Evolutionary conservation across 257 asterid genomes (phyloP).

Genomic region (Solanum clarkiae): DNA sequence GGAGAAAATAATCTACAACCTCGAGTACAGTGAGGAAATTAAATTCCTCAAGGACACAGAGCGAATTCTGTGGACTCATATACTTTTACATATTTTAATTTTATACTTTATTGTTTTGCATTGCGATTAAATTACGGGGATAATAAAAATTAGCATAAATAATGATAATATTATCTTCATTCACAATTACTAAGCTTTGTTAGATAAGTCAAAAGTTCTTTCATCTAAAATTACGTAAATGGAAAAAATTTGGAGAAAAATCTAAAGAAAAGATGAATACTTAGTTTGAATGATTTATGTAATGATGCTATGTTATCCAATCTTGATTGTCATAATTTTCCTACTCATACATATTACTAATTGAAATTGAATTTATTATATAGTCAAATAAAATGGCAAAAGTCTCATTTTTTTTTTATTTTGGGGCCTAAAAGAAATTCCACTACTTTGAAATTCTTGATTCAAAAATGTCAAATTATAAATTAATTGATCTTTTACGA

Average conservation of each 20-base stretch:
- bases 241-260: fast-evolving
- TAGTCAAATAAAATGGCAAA: background rate
- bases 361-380: background rate
- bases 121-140: no score
- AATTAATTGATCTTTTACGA: background rate
- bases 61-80: no score
- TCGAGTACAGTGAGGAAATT: no score
- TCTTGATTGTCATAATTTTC: background rate
- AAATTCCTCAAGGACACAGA: no score
- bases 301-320: background rate
- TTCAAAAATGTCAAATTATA: background rate
- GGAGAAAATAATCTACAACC: no score
- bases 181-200: background rate
- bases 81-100: no score
- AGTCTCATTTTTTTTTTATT: background rate
- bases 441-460: background rate
- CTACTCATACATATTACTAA: background rate
- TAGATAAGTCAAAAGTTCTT: background rate
- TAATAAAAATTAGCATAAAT: no score
- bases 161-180: background rate
- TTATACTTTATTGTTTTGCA: no score
- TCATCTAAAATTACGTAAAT: background rate
- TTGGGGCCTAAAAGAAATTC: background rate
- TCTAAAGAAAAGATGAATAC: background rate
- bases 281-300: background rate